A percentile compares a stretch with the other conserved stretches of the same genome.
phyloP scores from a whole-genome alignment of 441 rosid species.

The Biscutella laevigata region DNA sequence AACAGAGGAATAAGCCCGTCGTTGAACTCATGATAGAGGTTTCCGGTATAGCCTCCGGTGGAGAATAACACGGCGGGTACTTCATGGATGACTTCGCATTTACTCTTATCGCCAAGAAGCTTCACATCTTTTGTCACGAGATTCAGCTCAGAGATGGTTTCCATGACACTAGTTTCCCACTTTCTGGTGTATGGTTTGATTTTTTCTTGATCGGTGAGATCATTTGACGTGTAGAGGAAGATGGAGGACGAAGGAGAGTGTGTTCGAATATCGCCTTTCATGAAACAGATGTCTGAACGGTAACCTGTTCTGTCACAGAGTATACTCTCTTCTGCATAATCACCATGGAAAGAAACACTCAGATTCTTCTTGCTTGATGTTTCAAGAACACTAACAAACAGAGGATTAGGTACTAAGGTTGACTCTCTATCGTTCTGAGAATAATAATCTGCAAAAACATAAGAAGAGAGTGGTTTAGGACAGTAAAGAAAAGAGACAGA shows the following conservation, averaged over 20 bases:
- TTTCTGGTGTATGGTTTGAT: constrained; percentile 87
- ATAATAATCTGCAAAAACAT: constrained; percentile 16
- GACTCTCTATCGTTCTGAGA: neutral
- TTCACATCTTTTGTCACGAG: constrained; percentile 37
- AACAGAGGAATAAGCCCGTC: constrained; percentile 85
- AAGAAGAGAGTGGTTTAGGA: neutral
- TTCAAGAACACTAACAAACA: constrained; percentile 2
- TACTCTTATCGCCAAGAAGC: constrained; percentile 15
- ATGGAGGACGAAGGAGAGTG: constrained; percentile 56
- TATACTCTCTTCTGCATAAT: constrained; percentile 36
- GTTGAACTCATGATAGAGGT: constrained; percentile 88
- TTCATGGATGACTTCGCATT: constrained; percentile 63
- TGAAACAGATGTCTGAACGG: constrained; percentile 73
- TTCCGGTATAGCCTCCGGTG: constrained; percentile 91
- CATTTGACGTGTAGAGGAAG: constrained; percentile 43
- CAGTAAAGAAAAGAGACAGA: neutral
- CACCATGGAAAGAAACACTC: neutral
- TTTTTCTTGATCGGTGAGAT: constrained; percentile 36
- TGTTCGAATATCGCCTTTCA: constrained; percentile 89
- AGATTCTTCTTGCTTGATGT: constrained; percentile 1
- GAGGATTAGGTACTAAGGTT: constrained; percentile 7
- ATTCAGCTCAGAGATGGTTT: constrained; percentile 52
- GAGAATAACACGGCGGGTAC: constrained; percentile 82
- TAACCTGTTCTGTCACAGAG: constrained; percentile 67
- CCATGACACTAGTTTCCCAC: constrained; percentile 85